Evolutionary conservation across 2,329 filamentous ascomycete species (phyloP).

Genomic region (Clonostachys chloroleuca): DNA sequence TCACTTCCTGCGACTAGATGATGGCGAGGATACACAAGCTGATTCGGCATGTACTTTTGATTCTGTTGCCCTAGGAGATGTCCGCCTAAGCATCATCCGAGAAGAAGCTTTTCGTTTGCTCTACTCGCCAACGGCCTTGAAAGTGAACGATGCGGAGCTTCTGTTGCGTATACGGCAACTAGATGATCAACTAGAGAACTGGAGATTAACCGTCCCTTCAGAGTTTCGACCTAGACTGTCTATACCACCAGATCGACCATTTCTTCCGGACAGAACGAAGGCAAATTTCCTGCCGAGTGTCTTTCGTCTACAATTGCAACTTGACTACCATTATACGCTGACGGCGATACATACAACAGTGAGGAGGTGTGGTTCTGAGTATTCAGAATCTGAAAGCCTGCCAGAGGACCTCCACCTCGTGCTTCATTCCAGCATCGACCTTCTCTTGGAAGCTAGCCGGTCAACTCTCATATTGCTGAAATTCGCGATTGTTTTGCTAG

Average conservation of each 20-base stretch:
- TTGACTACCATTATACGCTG: slow-evolving; percentile 52
- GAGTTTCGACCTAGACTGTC: slow-evolving; percentile 41
- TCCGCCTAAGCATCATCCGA: slow-evolving; percentile 45
- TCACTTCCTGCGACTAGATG: slow-evolving; percentile 13
- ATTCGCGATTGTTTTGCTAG: slow-evolving; percentile 31
- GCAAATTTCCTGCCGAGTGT: slow-evolving; percentile 28
- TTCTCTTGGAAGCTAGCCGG: slow-evolving; percentile 50
- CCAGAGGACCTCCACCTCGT: slow-evolving; percentile 29
- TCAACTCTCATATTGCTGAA: slow-evolving; percentile 45
- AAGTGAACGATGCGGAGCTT: slow-evolving; percentile 47
- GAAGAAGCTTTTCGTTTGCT: slow-evolving; percentile 39
- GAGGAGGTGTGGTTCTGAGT: slow-evolving; percentile 35
- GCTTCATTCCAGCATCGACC: slow-evolving; percentile 44
- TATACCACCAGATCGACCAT: slow-evolving; percentile 16
- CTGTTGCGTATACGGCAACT: slow-evolving; percentile 49
- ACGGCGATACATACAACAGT: slow-evolving; percentile 51
- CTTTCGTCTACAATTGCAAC: slow-evolving; percentile 38
- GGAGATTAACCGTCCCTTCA: slow-evolving; percentile 42
- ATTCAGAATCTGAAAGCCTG: slow-evolving; percentile 12
- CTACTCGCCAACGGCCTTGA: slow-evolving; percentile 40
- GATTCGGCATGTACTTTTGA: slow-evolving; percentile 6
- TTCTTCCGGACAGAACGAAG: slow-evolving; percentile 12
- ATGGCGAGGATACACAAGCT: slow-evolving; percentile 1
- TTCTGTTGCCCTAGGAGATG: slow-evolving; percentile 37
- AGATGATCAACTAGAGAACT: slow-evolving; percentile 50